Evolutionary conservation across 225 moss, liverwort and hornwort species (phyloP).

Genomic region (Polytrichum formosum): DNA sequence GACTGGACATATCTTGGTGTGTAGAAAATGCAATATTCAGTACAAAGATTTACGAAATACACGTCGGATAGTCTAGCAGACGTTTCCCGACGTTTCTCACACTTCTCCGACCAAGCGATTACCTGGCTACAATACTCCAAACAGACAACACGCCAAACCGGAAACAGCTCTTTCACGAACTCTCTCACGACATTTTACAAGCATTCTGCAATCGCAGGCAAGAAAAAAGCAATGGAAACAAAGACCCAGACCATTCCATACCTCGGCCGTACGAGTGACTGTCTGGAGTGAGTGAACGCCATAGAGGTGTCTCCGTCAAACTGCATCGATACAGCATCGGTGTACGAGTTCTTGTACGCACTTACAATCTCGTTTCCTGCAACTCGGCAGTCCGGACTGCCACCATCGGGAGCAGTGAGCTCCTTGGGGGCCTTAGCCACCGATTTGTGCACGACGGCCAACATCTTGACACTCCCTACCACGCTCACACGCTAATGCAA

Average conservation of each 20-base stretch:
- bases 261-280: constrained; percentile 77
- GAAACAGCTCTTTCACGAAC: no score
- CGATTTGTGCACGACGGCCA: constrained; percentile 74
- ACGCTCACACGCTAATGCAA: no score
- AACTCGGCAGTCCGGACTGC: constrained; percentile 36
- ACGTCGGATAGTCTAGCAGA: no score
- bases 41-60: no score
- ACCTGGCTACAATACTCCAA: no score
- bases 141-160: no score
- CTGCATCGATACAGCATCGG: constrained; percentile 57
- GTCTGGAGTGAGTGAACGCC: constrained; percentile 65
- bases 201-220: background rate
- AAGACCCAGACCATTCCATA: constrained; percentile 36
- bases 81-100: no score
- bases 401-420: constrained; percentile 42
- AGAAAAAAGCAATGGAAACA: no score
- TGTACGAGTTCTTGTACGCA: constrained; percentile 48
- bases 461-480: constrained; percentile 47
- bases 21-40: no score
- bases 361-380: constrained; percentile 48
- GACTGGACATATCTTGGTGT: no score
- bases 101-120: no score
- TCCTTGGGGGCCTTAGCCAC: constrained; percentile 80
- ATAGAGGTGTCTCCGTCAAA: constrained; percentile 71
- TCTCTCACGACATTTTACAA: no score